Percentiles rank a stretch among this genome's conserved stretches.
These are phyloP conservation scores for Auricularia sp. DNA, from an alignment of 768 basidiomycete species.

Conservation along the genomic window DNA sequence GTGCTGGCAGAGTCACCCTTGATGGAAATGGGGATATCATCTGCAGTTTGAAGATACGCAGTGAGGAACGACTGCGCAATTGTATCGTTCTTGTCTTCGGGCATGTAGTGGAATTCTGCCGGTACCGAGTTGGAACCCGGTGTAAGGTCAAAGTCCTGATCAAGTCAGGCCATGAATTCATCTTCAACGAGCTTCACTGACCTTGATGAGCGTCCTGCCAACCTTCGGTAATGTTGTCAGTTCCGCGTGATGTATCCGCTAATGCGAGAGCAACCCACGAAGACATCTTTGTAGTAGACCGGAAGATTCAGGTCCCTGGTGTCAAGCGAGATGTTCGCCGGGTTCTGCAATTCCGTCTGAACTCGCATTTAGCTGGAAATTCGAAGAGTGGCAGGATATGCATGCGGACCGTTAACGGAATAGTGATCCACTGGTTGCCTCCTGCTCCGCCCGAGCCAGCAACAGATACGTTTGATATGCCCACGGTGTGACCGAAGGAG, in stretches of 20 bases:
- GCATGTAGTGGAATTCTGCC: slow-evolving; percentile 56
- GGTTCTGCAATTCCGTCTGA: slow-evolving; percentile 44
- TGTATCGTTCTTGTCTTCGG: not conserved
- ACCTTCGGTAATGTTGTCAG: slow-evolving; percentile 22
- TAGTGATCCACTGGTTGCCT: slow-evolving; percentile 47
- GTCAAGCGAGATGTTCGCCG: slow-evolving; percentile 54
- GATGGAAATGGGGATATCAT: slow-evolving; percentile 40
- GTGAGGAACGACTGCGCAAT: slow-evolving; percentile 41
- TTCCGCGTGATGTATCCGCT: not conserved
- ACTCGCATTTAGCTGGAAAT: not conserved
- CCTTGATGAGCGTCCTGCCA: slow-evolving; percentile 49
- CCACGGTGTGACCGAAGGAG: slow-evolving; percentile 43
- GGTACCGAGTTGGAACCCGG: slow-evolving; percentile 45
- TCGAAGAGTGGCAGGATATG: not conserved
- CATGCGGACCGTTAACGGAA: slow-evolving; percentile 34
- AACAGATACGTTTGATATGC: slow-evolving; percentile 46
- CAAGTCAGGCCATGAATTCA: not conserved
- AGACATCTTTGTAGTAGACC: slow-evolving; percentile 43
- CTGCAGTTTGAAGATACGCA: slow-evolving; percentile 44
- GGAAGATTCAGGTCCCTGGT: slow-evolving; percentile 50
- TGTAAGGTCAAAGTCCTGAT: slow-evolving; percentile 42
- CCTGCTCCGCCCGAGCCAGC: slow-evolving; percentile 54
- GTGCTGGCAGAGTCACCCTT: slow-evolving; percentile 50
- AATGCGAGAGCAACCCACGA: slow-evolving; percentile 5
- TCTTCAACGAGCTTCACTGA: slow-evolving; percentile 21